phyloP scores from a whole-genome alignment of 116 monocot genomes.

The Zostera marina region DNA sequence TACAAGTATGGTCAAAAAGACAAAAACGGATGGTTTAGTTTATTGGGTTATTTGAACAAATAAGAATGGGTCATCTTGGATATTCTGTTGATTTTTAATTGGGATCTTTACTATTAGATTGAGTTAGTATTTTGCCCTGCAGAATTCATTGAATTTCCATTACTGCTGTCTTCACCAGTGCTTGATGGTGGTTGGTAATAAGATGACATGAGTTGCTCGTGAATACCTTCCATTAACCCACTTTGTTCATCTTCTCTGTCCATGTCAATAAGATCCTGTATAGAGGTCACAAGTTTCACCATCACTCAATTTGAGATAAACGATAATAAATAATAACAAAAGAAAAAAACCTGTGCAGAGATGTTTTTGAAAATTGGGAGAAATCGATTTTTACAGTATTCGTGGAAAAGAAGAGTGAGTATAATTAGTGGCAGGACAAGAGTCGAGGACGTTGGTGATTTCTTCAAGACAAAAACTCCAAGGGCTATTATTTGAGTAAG shows the following conservation, averaged over 20 bases:
- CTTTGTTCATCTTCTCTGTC: slow-evolving; percentile 53
- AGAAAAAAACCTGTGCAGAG: slow-evolving; percentile 22
- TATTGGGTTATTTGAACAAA: too few species aligned
- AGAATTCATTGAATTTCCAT: not conserved
- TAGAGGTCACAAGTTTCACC: not conserved
- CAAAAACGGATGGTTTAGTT: too few species aligned
- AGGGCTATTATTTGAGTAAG: slow-evolving; percentile 78
- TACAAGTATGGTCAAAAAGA: too few species aligned
- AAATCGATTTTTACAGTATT: slow-evolving; percentile 75
- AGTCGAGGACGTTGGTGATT: slow-evolving; percentile 50
- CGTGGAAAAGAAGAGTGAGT: slow-evolving; percentile 74
- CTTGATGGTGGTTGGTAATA: slow-evolving; percentile 42
- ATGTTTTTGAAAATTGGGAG: slow-evolving; percentile 54
- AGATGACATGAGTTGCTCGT: slow-evolving; percentile 27
- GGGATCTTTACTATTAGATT: too few species aligned
- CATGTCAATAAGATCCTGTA: slow-evolving; percentile 88
- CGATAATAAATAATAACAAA: not conserved
- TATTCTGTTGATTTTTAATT: too few species aligned
- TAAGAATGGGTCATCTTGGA: too few species aligned
- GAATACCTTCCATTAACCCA: slow-evolving; percentile 65
- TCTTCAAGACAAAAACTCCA: slow-evolving; percentile 79
- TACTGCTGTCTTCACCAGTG: not conserved
- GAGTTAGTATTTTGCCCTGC: not conserved
- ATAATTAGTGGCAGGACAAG: slow-evolving; percentile 70
- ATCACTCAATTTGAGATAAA: not conserved